These are phyloP conservation scores for Alternaria triticimaculans DNA, from an alignment of 2,329 filamentous ascomycete genomes.

Conservation along the genomic window DNA sequence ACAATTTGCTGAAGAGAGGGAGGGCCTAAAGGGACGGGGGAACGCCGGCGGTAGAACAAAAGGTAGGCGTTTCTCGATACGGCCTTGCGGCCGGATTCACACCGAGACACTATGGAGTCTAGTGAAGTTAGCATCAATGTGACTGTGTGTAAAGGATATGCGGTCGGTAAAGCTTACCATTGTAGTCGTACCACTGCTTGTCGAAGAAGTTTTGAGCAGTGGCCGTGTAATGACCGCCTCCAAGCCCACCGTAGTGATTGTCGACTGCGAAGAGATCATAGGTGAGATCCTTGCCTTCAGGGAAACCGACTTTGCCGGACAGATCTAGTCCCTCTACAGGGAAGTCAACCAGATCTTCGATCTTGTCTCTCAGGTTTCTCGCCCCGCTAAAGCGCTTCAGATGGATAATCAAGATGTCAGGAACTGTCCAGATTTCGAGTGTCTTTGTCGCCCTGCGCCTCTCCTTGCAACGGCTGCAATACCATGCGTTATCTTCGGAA, in stretches of 20 bases:
- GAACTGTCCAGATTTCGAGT: slow-evolving; percentile 95
- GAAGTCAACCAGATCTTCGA: slow-evolving; percentile 90
- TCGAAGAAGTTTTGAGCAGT: slow-evolving; percentile 92
- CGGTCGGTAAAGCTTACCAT: slow-evolving; percentile 64
- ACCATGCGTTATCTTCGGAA: slow-evolving; percentile 97
- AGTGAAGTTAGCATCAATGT: slow-evolving; percentile 1
- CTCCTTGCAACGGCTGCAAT: slow-evolving; percentile 94
- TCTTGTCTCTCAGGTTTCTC: slow-evolving; percentile 83
- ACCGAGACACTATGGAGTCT: slow-evolving; percentile 77
- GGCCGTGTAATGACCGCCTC: slow-evolving; percentile 95
- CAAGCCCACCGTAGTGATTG: slow-evolving; percentile 91
- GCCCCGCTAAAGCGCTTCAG: slow-evolving; percentile 93
- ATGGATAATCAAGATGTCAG: slow-evolving; percentile 93
- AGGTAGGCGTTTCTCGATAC: slow-evolving; percentile 85
- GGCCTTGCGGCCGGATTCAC: slow-evolving; percentile 66
- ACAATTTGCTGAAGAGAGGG: slow-evolving; percentile 74
- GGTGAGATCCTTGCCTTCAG: slow-evolving; percentile 79
- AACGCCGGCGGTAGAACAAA: slow-evolving; percentile 91
- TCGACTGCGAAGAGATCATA: slow-evolving; percentile 97
- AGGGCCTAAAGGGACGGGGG: slow-evolving; percentile 78
- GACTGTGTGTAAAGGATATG: background rate
- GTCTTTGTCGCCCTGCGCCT: slow-evolving; percentile 93
- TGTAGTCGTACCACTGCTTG: slow-evolving; percentile 92
- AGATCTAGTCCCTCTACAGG: slow-evolving; percentile 88
- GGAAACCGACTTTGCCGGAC: slow-evolving; percentile 76